Evolutionary conservation across 2,329 filamentous ascomycete species (phyloP).

Genomic region (Phialocephala subalpina): DNA sequence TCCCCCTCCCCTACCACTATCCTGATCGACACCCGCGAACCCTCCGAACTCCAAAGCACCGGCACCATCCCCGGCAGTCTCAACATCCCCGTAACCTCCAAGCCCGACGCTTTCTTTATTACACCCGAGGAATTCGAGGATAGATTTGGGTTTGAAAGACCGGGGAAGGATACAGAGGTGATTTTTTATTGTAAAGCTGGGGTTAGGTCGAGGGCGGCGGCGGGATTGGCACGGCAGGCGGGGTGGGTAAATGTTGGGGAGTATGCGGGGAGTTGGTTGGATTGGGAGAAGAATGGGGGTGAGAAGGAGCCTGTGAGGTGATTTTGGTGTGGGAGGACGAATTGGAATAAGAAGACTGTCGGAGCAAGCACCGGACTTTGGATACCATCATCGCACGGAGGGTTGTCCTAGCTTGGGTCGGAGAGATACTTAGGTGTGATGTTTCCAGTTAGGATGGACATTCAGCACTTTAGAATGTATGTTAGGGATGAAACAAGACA

Average conservation of each 20-base stretch:
- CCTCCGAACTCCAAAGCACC: conserved; percentile 66
- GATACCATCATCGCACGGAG: too few relatives aligned
- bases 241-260: conserved; percentile 78
- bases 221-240: conserved; percentile 76
- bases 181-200: conserved; percentile 96
- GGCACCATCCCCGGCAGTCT: conserved; percentile 82
- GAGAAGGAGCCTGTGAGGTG: conserved; percentile 31
- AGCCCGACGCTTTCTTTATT: conserved; percentile 83
- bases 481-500: neutral
- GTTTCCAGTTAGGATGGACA: neutral
- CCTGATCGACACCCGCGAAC: conserved; percentile 70
- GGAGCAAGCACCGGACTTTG: too few relatives aligned
- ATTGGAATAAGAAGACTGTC: too few relatives aligned
- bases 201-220: conserved; percentile 81
- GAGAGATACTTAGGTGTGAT: neutral
- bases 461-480: neutral
- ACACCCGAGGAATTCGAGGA: conserved; percentile 81
- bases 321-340: neutral
- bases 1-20: conserved; percentile 47
- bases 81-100: conserved; percentile 81
- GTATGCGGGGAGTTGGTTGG: conserved; percentile 80
- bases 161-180: conserved; percentile 62
- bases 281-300: conserved; percentile 82
- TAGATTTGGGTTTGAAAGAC: conserved; percentile 80
- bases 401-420: too few relatives aligned